phyloP scores from a whole-genome alignment of 805 yeast genomes.

The Ogataea siamensis region DNA sequence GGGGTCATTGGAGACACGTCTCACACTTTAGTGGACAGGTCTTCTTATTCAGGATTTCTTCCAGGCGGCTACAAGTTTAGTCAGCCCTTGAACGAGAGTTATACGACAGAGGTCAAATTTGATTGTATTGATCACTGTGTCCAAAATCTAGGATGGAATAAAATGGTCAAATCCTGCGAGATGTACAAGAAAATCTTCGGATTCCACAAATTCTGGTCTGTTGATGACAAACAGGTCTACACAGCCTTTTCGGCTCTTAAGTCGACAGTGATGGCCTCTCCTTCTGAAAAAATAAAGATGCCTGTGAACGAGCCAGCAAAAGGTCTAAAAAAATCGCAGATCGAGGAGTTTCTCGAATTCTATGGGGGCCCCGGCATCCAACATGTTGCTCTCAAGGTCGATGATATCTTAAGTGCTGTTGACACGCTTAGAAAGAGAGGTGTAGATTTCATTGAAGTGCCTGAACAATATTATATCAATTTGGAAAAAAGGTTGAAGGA shows the following conservation, averaged over 20 bases:
- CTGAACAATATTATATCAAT: slow-evolving; percentile 53
- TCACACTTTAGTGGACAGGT: slow-evolving; percentile 62
- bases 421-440: slow-evolving; percentile 56
- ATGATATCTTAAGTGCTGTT: slow-evolving; percentile 59
- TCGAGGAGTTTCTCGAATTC: slow-evolving; percentile 76
- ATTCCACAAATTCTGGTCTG: slow-evolving; percentile 80
- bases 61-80: slow-evolving; percentile 23
- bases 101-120: slow-evolving; percentile 32
- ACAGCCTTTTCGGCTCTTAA: slow-evolving; percentile 68
- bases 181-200: slow-evolving; percentile 65
- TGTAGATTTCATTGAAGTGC: slow-evolving; percentile 63
- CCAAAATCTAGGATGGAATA: slow-evolving; percentile 71
- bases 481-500: slow-evolving; percentile 44
- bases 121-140: slow-evolving; percentile 72
- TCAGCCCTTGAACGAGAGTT: not conserved
- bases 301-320: slow-evolving; percentile 84
- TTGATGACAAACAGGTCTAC: slow-evolving; percentile 71
- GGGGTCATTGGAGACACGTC: slow-evolving; percentile 58
- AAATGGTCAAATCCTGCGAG: slow-evolving; percentile 56
- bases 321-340: slow-evolving; percentile 66
- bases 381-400: slow-evolving; percentile 71
- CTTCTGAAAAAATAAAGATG: slow-evolving; percentile 64
- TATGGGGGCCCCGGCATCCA: slow-evolving; percentile 83
- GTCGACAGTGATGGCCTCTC: slow-evolving; percentile 75
- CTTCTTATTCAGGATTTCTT: slow-evolving; percentile 27